phyloP scores from a whole-genome alignment of 305 asterid genomes.

The Euphrasia arctica region DNA sequence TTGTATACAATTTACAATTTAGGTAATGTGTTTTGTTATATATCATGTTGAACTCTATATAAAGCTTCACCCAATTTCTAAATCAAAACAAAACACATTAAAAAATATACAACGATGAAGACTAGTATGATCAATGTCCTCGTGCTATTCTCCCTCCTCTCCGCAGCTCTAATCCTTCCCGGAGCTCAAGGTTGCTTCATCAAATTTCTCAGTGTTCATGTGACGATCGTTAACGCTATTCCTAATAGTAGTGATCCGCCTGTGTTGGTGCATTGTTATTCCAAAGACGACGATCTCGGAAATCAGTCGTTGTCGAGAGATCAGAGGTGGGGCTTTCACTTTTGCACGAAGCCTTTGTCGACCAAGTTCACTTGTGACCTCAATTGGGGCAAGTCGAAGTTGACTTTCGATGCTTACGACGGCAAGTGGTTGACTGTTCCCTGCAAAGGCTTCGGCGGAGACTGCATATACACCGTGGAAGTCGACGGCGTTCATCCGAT shows the following conservation, averaged over 20 bases:
- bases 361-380: slow-evolving; percentile 6
- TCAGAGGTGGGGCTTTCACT: neutral
- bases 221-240: neutral
- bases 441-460: neutral
- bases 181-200: neutral
- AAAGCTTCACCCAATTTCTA: no score
- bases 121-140: no score
- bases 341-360: slow-evolving; percentile 6
- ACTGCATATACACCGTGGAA: no score
- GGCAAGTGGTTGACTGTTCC: neutral
- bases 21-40: no score
- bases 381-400: neutral
- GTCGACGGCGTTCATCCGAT: no score
- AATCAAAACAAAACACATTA: no score
- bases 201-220: neutral
- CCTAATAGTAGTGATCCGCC: neutral
- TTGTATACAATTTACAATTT: no score
- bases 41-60: no score
- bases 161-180: neutral
- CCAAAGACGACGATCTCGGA: slow-evolving; percentile 15
- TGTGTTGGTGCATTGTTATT: neutral
- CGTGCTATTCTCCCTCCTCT: neutral
- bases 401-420: neutral
- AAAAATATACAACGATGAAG: no score
- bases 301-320: neutral